Evolutionary conservation across 2,329 filamentous ascomycete genomes (phyloP), one percentile per base, ranked within the genome.

Genomic region (Aschersonia sp.): DNA sequence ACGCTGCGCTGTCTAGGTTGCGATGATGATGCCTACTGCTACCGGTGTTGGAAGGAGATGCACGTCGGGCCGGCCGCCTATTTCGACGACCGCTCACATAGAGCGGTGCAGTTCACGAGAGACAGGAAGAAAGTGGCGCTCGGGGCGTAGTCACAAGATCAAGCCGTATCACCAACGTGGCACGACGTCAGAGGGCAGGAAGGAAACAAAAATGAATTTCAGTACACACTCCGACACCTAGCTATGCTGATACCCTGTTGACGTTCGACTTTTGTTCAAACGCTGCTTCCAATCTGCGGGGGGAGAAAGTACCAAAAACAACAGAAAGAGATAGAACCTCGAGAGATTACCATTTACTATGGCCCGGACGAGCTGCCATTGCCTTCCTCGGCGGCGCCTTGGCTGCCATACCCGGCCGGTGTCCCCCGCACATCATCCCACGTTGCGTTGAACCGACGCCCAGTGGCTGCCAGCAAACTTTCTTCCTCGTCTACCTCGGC

Each of bases 401-500:
- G 45, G 48, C 32, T 53, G 53, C 22, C 52, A 51, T 51, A 49
- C 5, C 55, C 53, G 10, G 51, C 48, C 0, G 60, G 50, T 48
- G 62, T 63, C 1, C 83, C 84, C 1, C 83, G 86, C 45, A 94
- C 83, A 60, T 94, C 87, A 61, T 90, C 79, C 88, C 88, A 95
- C 1, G 84, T 88, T 5, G 87, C 87, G 42, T 84, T 83, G 55
- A 94, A 88, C 32, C 87, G 75, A 49, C 87, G 70, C 5, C 87
- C 81, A 0, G 88, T 94, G 56, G 79, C 87, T 0, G 87, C 87
- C 44, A 98, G 69, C 45, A 98, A 69, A 9, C 89, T 87, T 67
- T 98, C 92, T 59, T 98, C 92, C 61, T 97, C 92, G 14, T 90
- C 88, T 32, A 83, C 85, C 62, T 94, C 87, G 12, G 89, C 82